Conservation (phyloP, 1,284 basidiomycete genomes). For the Pseudozyma sp. region DNA sequence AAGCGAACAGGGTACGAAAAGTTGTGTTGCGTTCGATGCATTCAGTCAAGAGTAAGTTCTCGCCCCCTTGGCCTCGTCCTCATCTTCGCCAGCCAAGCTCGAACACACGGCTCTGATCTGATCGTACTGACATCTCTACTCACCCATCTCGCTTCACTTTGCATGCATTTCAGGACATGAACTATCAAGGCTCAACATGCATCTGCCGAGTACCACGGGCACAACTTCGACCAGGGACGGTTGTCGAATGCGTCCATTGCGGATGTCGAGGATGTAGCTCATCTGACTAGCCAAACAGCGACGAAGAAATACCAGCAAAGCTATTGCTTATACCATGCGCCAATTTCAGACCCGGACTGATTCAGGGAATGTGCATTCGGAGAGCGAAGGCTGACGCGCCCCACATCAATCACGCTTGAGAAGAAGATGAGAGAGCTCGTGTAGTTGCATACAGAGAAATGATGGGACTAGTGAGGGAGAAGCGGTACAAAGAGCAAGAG, state of each 20-base stretch:
- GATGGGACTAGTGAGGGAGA: background rate
- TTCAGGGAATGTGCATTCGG: background rate
- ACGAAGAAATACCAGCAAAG: background rate
- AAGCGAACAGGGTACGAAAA: conserved; percentile 99
- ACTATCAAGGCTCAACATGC: conserved; percentile 99
- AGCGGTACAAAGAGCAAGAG: conserved; percentile 4
- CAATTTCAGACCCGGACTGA: too few species aligned
- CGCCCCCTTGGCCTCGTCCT: background rate
- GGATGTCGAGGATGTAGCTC: conserved; percentile 70
- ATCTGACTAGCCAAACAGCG: conserved; percentile 41
- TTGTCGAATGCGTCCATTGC: conserved; percentile 98
- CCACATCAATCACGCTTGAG: background rate
- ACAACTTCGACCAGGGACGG: conserved; percentile 85
- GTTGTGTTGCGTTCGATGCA: conserved; percentile 94
- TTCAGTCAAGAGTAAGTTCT: conserved; percentile 83
- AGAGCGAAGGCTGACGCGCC: background rate
- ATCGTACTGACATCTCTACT: conserved; percentile 21
- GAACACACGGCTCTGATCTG: too few species aligned
- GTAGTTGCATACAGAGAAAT: conserved; percentile 13
- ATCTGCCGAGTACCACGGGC: conserved; percentile 97
- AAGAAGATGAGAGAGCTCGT: conserved; percentile 7
- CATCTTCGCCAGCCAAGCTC: background rate
- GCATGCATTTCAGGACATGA: conserved; percentile 81
- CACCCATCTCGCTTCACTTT: too few species aligned
- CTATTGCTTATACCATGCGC: background rate